Base-by-base conservation (phyloP, 2,329 filamentous ascomycete genomes). In the Phaeosphaeriaceae sp. region DNA sequence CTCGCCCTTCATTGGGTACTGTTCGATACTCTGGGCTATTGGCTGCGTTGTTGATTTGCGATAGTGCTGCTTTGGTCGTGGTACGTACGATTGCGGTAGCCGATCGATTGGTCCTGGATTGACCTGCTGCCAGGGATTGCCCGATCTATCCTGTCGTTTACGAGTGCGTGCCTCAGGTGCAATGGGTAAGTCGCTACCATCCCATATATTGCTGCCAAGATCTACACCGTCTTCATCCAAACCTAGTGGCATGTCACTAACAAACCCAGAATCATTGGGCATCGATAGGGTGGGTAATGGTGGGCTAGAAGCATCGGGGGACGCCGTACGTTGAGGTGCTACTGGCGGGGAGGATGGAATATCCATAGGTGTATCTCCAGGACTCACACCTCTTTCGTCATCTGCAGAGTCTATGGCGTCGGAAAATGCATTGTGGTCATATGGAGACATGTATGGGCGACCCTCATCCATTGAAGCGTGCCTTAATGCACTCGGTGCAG, bases 261-360 rank as follows among this genome's bases (percentile, higher is more conserved):
- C 89, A 65, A 95, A 95, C 1, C 89, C 90, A 12, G 90, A 92
- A 67, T 96, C 90, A 15, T 77, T 77, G 20, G 63, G 76, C 61
- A 67, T 75, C 65, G 80, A 79, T 56, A 87, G 79, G 4, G 81
- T 81, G 43, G 86, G 85, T 20, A 86, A 70, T 17, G 81, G 76
- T 2, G 93, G 94, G 67, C 93, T 97, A 2, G 92, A 96, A 20
- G 87, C 84, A 21, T 85, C 83, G 4, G 88, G 86, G 20, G 79
- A 78, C 23, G 80, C 78, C 30, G 82, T 82, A 56, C 84, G 82
- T 34, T 61, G 61, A 6, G 65, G 56, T 54, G 92, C 85, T 1
- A 95, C 81, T 1, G 94, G 94, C 12, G 93, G 93, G 3, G 93
- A 97, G 0, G 94, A 97, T 1, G 89, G 89, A 61, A 97, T 90